Evolutionary conservation across 2,329 filamentous ascomycete genomes (phyloP).

Genomic region (Beauveria brongniartii): DNA sequence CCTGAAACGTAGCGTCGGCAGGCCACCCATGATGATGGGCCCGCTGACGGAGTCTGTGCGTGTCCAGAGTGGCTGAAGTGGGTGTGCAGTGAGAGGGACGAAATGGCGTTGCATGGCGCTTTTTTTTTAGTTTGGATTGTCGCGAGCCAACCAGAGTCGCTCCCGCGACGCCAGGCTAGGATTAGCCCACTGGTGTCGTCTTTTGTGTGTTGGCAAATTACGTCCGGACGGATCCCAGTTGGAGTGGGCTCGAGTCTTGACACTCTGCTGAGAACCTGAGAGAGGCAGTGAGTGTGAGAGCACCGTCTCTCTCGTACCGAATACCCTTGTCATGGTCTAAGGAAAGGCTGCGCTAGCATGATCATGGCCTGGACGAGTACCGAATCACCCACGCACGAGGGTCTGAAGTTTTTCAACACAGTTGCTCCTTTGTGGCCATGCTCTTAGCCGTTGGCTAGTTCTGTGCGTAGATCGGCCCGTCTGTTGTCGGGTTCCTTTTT

Average conservation of each 20-base stretch:
- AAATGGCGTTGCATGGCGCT: not conserved
- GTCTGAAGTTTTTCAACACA: not conserved
- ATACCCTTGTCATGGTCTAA: not conserved
- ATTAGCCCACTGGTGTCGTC: not conserved
- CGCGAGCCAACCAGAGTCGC: not conserved
- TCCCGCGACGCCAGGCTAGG: not conserved
- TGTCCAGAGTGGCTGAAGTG: not conserved
- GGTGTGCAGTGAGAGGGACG: slow-evolving; percentile 3
- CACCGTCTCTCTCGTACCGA: not conserved
- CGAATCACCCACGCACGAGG: not conserved
- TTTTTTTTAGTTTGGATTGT: slow-evolving; percentile 6
- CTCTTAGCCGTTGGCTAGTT: not conserved
- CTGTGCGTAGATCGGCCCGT: not conserved
- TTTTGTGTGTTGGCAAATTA: not conserved
- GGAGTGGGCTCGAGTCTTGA: not conserved
- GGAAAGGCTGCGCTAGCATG: not conserved
- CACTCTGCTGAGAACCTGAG: not conserved
- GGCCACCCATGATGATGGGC: slow-evolving; percentile 10
- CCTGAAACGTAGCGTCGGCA: slow-evolving; percentile 20
- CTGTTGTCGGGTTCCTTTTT: not conserved
- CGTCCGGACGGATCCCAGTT: not conserved
- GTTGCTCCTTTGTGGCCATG: no score
- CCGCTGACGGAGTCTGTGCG: slow-evolving; percentile 13
- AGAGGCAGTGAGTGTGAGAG: no score
- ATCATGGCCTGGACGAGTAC: not conserved